Evolutionary conservation across 371 early-diverging fungal genomes (phyloP).

Genomic region (Mortierella sp.): DNA sequence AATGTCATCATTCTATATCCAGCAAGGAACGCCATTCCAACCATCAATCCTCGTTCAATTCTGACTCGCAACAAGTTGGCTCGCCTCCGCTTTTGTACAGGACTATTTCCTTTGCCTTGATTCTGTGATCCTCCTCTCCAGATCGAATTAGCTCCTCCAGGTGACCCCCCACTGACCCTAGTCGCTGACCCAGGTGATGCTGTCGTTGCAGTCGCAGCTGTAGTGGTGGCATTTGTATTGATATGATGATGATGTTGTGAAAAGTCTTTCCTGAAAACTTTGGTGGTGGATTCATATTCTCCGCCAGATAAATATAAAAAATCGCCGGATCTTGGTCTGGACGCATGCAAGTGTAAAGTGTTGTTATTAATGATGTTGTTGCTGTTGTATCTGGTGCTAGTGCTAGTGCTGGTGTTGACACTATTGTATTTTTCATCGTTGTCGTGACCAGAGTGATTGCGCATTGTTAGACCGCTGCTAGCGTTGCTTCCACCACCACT

Average conservation of each 20-base stretch:
- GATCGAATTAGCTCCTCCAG: not conserved
- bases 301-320: constrained; percentile 9
- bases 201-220: not conserved
- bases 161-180: not conserved
- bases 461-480: constrained; percentile 19
- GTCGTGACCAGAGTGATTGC: constrained; percentile 7
- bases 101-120: constrained; percentile 5
- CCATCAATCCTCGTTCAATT: constrained; percentile 54
- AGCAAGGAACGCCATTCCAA: constrained; percentile 49
- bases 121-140: not conserved
- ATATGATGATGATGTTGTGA: constrained; percentile 10
- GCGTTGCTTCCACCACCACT: constrained; percentile 1
- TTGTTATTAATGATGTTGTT: not conserved
- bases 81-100: constrained; percentile 33
- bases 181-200: not conserved
- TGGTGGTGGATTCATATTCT: not conserved
- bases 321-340: constrained; percentile 15
- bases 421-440: not conserved
- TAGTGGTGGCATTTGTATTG: constrained; percentile 2
- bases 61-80: constrained; percentile 48
- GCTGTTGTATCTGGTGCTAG: not conserved
- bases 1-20: constrained; percentile 55
- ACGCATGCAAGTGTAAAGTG: not conserved
- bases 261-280: not conserved
- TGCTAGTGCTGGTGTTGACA: not conserved